Evolutionary conservation across 2,329 filamentous ascomycete species (phyloP).

Genomic region (Exophiala mesophila): DNA sequence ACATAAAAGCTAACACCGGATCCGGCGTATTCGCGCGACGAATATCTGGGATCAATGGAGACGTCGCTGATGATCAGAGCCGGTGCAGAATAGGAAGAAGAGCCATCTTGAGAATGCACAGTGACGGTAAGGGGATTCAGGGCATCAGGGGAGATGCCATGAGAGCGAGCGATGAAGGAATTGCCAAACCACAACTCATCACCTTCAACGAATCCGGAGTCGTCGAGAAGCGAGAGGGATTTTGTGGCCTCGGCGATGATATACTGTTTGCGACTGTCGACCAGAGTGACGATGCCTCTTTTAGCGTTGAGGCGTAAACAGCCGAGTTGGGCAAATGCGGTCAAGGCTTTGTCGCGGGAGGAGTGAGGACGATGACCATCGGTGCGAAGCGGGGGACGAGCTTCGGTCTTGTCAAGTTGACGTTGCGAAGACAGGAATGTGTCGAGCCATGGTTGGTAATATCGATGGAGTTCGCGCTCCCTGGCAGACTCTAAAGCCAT

Average conservation of each 20-base stretch:
- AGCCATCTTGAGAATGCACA: slow-evolving; percentile 15
- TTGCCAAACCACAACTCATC: slow-evolving; percentile 31
- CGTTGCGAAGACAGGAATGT: slow-evolving; percentile 25
- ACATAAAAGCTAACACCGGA: slow-evolving; percentile 48
- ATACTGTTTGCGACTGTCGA: slow-evolving; percentile 46
- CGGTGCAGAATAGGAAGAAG: slow-evolving; percentile 12
- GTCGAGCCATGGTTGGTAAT: slow-evolving; percentile 25
- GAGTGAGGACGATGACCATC: slow-evolving; percentile 26
- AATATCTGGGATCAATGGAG: slow-evolving; percentile 35
- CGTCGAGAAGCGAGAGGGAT: slow-evolving; percentile 34
- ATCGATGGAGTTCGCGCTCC: slow-evolving; percentile 23
- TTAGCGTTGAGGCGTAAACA: slow-evolving; percentile 40
- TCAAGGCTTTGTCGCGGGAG: slow-evolving; percentile 37
- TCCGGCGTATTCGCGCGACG: slow-evolving; percentile 34
- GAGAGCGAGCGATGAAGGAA: slow-evolving; percentile 22
- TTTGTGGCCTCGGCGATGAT: slow-evolving; percentile 50
- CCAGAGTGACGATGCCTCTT: slow-evolving; percentile 48
- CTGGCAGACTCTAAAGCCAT: slow-evolving; percentile 22
- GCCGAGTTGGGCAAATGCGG: slow-evolving; percentile 49
- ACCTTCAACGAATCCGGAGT: slow-evolving; percentile 26
- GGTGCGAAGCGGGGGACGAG: slow-evolving; percentile 9
- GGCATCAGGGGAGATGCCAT: slow-evolving; percentile 30
- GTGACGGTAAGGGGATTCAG: slow-evolving; percentile 19
- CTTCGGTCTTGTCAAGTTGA: slow-evolving; percentile 8
- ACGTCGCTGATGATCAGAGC: slow-evolving; percentile 37